Conservation (phyloP, 2,329 filamentous ascomycete species). For the Fusarium cyanostomum region DNA sequence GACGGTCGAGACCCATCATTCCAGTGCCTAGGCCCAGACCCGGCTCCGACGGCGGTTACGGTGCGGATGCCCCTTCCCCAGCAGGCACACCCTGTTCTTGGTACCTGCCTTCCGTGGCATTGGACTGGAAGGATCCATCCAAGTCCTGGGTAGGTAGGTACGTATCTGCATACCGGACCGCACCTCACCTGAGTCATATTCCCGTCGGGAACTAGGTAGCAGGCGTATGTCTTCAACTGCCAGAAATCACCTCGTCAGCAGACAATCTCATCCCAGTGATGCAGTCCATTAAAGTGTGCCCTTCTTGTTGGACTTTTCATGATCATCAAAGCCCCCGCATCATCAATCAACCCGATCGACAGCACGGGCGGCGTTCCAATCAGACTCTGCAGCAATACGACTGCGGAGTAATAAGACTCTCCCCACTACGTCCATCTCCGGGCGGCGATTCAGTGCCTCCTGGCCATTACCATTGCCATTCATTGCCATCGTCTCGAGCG, state of each 20-base stretch:
- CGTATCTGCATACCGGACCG: no score
- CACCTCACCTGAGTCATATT: no score
- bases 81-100: constrained; percentile 8
- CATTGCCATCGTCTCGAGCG: not conserved
- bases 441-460: constrained; percentile 26
- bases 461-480: not conserved
- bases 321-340: not conserved
- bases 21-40: constrained; percentile 9
- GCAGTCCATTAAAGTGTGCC: not conserved
- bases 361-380: constrained; percentile 10
- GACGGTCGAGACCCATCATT: constrained; percentile 13
- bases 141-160: no score
- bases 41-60: constrained; percentile 11
- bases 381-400: no score
- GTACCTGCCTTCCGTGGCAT: constrained; percentile 31
- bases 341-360: constrained; percentile 21
- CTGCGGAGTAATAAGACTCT: no score
- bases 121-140: constrained; percentile 9
- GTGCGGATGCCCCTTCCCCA: constrained; percentile 3
- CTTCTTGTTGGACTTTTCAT: not conserved
- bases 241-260: no score
- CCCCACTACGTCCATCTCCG: constrained; percentile 26
- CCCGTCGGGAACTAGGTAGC: no score
- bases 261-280: not conserved
- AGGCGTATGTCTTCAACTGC: no score